These are phyloP conservation scores for Mallotus repandus DNA, from an alignment of 441 rosid species.

Conservation along the genomic window DNA sequence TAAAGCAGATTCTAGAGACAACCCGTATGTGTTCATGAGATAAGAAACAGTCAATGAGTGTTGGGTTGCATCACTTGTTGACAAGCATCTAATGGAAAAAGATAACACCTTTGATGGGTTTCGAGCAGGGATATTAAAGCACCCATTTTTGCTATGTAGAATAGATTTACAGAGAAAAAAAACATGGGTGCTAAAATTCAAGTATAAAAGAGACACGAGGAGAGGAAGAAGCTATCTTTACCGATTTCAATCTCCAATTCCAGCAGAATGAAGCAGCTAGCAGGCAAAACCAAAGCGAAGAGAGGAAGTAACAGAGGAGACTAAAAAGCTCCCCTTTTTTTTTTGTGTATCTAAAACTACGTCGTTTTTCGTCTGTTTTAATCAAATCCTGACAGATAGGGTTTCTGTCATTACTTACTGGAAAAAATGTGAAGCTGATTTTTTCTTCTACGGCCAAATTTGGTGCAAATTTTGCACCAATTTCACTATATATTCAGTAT, in stretches of 20 bases:
- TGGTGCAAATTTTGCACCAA: too few species aligned
- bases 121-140: background rate
- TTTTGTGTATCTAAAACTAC: background rate
- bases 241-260: background rate
- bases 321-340: too few species aligned
- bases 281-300: too few species aligned
- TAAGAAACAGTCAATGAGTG: conserved; percentile 19
- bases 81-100: background rate
- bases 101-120: background rate
- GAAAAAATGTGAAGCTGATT: too few species aligned
- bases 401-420: too few species aligned
- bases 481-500: too few species aligned
- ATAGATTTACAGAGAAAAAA: background rate
- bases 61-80: background rate
- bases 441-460: too few species aligned
- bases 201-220: too few species aligned
- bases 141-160: background rate
- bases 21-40: conserved; percentile 17
- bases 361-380: background rate
- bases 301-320: too few species aligned
- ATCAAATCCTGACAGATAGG: too few species aligned
- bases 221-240: background rate
- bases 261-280: background rate
- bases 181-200: conserved; percentile 11
- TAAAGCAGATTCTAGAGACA: conserved; percentile 25